Evolutionary conservation across 345 rosid species (phyloP).

Genomic region (Trapa incisa): DNA sequence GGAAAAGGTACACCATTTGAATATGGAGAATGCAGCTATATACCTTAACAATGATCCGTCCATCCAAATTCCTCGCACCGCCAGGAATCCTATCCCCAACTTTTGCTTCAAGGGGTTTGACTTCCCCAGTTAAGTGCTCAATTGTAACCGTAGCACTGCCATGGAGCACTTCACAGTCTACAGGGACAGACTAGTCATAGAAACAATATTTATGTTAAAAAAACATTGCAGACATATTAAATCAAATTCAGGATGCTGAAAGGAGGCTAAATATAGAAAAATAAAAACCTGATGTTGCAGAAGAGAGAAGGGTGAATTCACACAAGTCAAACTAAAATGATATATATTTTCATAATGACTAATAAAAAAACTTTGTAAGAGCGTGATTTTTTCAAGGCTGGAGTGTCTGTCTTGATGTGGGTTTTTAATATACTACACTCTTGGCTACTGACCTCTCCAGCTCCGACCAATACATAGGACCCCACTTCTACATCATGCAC

Average conservation of each 20-base stretch:
- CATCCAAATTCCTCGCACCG: slow-evolving; percentile 95
- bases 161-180: slow-evolving; percentile 83
- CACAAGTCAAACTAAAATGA: not conserved
- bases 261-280: not conserved
- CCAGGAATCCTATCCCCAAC: slow-evolving; percentile 85
- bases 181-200: slow-evolving; percentile 65
- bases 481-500: slow-evolving; percentile 80
- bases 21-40: slow-evolving; percentile 8
- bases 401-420: not conserved
- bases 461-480: slow-evolving; percentile 74
- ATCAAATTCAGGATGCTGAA: not conserved
- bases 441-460: slow-evolving; percentile 85
- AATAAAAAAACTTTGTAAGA: not conserved
- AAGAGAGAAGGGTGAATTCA: not conserved
- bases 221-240: too few relatives aligned
- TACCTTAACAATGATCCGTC: slow-evolving; percentile 92
- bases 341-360: not conserved
- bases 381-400: not conserved
- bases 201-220: too few relatives aligned
- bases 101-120: slow-evolving; percentile 80
- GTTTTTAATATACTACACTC: not conserved
- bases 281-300: not conserved
- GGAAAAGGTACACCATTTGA: not conserved
- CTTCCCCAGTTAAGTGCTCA: slow-evolving; percentile 96
- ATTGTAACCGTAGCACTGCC: slow-evolving; percentile 84